phyloP scores from a whole-genome alignment of 2,329 filamentous ascomycete species.

The Pseudofabraea citricarpa region DNA sequence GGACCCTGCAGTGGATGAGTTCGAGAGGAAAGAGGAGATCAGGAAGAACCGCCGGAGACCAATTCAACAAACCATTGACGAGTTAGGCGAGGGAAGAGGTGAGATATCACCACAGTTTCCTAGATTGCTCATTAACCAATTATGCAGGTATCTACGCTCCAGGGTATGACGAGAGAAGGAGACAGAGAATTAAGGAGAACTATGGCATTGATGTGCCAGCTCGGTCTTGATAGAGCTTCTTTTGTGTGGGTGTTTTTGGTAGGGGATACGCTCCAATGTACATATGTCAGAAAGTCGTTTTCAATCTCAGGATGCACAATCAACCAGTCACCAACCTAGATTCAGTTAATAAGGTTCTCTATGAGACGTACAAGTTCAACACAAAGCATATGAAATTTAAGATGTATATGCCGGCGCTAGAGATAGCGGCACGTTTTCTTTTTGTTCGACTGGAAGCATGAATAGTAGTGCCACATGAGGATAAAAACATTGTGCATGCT shows the following conservation, averaged over 20 bases:
- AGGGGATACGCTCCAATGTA: slow-evolving; percentile 12
- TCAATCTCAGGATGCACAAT: no score
- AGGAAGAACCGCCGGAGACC: slow-evolving; percentile 58
- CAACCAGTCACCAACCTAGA: no score
- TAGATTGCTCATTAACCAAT: slow-evolving; percentile 6
- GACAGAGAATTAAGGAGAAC: slow-evolving; percentile 60
- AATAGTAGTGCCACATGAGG: no score
- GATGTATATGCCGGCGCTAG: no score
- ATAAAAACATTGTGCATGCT: no score
- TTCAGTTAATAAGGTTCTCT: no score
- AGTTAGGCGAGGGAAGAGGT: slow-evolving; percentile 70
- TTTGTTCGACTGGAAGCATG: no score
- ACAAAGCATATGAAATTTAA: no score
- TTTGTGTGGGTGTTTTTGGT: slow-evolving; percentile 5
- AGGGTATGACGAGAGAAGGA: slow-evolving; percentile 64
- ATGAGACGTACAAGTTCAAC: no score
- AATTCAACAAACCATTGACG: slow-evolving; percentile 59
- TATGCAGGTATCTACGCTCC: slow-evolving; percentile 58
- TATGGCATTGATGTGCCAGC: slow-evolving; percentile 62
- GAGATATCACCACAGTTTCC: slow-evolving; percentile 23
- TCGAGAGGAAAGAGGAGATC: slow-evolving; percentile 56
- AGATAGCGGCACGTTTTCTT: no score
- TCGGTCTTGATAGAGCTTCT: slow-evolving; percentile 20
- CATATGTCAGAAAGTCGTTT: slow-evolving; percentile 10
- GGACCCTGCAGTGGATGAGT: slow-evolving; percentile 53